Percentiles rank a stretch among this genome's conserved stretches.
Conservation (phyloP, 257 asterid genomes). For the Paulownia fortunei region DNA sequence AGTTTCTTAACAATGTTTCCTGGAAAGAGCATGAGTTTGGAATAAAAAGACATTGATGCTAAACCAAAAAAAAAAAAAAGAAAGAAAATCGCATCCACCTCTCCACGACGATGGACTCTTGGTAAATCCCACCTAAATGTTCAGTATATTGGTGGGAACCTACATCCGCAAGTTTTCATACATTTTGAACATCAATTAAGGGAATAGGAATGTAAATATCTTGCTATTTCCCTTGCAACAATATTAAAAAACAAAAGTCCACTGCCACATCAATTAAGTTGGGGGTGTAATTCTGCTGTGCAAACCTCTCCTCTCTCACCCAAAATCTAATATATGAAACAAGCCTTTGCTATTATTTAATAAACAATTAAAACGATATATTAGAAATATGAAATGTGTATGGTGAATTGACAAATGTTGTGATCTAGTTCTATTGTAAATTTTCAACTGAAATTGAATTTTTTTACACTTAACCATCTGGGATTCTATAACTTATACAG, state of each 20-base stretch:
- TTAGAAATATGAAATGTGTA: background rate
- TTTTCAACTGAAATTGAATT: background rate
- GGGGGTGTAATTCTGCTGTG: background rate
- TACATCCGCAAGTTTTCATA: too few species aligned
- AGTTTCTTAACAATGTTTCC: background rate
- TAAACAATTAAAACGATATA: background rate
- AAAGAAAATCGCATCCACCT: background rate
- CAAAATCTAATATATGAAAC: background rate
- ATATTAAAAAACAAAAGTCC: background rate
- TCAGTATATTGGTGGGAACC: too few species aligned
- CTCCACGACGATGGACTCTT: background rate
- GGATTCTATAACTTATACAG: too few species aligned
- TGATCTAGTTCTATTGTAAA: background rate
- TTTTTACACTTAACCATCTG: background rate
- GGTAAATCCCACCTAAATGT: too few species aligned
- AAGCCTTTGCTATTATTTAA: background rate
- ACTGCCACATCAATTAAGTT: background rate
- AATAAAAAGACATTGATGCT: background rate
- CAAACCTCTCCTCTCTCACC: background rate
- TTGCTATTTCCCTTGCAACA: background rate
- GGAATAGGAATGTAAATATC: background rate
- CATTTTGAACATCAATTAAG: too few species aligned
- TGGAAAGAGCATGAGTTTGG: background rate
- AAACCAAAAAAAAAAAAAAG: background rate
- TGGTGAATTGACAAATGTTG: background rate